A percentile compares a stretch with the other conserved stretches of the same genome.
phyloP scores from a whole-genome alignment of 805 yeast genomes.

The Starmerella vitae region DNA sequence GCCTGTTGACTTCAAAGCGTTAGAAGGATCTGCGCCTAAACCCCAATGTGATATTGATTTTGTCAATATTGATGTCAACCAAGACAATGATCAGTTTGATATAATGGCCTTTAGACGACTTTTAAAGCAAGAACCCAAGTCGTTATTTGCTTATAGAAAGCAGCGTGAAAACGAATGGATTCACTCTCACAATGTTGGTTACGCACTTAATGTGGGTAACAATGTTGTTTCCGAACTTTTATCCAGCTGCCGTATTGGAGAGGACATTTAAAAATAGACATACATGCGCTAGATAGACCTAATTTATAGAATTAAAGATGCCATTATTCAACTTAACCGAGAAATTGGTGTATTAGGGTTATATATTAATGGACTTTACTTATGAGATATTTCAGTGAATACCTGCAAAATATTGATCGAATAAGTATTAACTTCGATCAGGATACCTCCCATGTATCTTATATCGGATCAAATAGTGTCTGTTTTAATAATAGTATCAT shows the following conservation, averaged over 20 bases:
- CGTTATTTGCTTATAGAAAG: background rate
- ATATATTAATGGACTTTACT: too few relatives aligned
- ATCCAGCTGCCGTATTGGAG: too few relatives aligned
- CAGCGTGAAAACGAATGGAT: background rate
- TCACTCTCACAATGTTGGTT: background rate
- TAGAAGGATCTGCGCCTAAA: background rate
- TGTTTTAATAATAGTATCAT: too few relatives aligned
- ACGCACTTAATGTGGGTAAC: too few relatives aligned
- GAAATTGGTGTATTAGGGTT: too few relatives aligned
- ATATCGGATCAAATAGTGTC: too few relatives aligned
- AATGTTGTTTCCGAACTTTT: too few relatives aligned
- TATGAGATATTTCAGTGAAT: conserved; percentile 22
- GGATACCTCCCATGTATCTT: background rate
- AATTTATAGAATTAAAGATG: too few relatives aligned
- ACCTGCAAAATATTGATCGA: conserved; percentile 18
- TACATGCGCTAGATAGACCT: too few relatives aligned
- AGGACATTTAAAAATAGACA: too few relatives aligned
- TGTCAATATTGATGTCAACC: background rate
- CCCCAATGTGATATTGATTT: background rate
- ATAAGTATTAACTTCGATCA: conserved; percentile 15
- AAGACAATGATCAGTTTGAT: background rate
- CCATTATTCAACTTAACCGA: too few relatives aligned
- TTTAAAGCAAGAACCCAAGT: background rate
- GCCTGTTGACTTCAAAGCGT: background rate
- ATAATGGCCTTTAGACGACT: too few relatives aligned